A percentile compares a stretch with the other conserved stretches of the same genome.
phyloP scores from a whole-genome alignment of 1,139 yeast genomes.

The Debaryomycetaceae sp. region DNA sequence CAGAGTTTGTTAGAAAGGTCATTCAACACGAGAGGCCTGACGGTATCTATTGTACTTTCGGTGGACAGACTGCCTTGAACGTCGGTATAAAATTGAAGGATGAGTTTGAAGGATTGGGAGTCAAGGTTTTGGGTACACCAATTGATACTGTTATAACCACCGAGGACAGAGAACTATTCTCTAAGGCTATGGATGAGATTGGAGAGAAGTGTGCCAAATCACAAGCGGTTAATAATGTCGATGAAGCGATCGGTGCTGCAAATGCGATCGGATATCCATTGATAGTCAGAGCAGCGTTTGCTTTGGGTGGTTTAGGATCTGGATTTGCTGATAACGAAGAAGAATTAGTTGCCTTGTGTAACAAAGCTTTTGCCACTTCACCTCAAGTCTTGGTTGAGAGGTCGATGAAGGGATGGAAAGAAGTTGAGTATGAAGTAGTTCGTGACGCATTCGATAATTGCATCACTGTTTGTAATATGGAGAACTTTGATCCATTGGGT shows the following conservation, averaged over 20 bases:
- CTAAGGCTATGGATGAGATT: conserved; percentile 92
- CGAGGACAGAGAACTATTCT: conserved; percentile 95
- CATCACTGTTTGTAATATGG: conserved; percentile 99
- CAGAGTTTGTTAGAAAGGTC: conserved; percentile 94
- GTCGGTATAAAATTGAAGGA: conserved; percentile 96
- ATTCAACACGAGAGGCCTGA: conserved; percentile 94
- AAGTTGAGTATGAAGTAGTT: conserved; percentile 97
- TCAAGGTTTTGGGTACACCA: conserved; percentile 93
- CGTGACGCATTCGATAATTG: conserved; percentile 97
- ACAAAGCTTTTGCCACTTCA: conserved; percentile 89
- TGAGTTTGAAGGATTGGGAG: conserved; percentile 88
- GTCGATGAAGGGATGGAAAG: conserved; percentile 99
- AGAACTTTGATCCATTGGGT: conserved; percentile 97
- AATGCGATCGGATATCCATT: conserved; percentile 90
- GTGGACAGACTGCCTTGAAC: conserved; percentile 96
- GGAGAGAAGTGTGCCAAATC: conserved; percentile 93
- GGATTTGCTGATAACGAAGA: conserved; percentile 93
- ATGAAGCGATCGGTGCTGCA: conserved; percentile 84
- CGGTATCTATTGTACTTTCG: conserved; percentile 94
- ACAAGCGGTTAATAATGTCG: conserved; percentile 73
- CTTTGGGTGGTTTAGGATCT: conserved; percentile 97
- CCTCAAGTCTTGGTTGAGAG: conserved; percentile 95
- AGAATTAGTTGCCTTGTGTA: conserved; percentile 80
- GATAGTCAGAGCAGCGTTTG: conserved; percentile 96
- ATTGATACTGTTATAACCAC: conserved; percentile 95